Conservation (phyloP, 331 rosid species). For the Prunus yedoensis region DNA sequence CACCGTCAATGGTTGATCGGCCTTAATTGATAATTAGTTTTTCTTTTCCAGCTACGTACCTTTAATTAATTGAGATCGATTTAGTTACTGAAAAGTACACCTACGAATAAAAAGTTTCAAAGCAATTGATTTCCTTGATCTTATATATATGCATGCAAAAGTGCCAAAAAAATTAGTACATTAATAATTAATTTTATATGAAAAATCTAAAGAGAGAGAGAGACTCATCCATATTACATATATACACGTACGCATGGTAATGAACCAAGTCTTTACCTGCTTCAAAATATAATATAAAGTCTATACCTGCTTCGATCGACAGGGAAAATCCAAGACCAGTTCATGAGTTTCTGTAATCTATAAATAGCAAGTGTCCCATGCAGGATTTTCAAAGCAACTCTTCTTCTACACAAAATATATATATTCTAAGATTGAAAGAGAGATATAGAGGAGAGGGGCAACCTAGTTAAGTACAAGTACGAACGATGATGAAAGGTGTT, state of each 20-base stretch:
- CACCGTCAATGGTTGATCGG: background rate
- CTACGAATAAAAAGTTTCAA: too few species aligned
- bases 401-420: background rate
- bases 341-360: background rate
- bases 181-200: too few species aligned
- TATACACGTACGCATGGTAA: too few species aligned
- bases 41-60: background rate
- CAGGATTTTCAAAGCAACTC: background rate
- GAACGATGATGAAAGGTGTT: background rate
- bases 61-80: background rate
- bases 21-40: background rate
- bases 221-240: too few species aligned
- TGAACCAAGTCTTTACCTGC: background rate
- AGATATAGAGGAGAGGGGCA: too few species aligned
- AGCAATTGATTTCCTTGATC: too few species aligned
- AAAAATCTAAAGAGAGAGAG: too few species aligned
- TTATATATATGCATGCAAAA: too few species aligned
- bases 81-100: background rate
- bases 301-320: background rate
- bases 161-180: too few species aligned
- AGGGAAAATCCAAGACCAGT: constrained; percentile 2
- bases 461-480: too few species aligned
- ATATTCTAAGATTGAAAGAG: too few species aligned
- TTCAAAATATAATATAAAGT: background rate
- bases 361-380: background rate